Evolutionary conservation across 257 asterid species (phyloP), one percentile per base, ranked within the genome.

Genomic region (Perilla frutescens): DNA sequence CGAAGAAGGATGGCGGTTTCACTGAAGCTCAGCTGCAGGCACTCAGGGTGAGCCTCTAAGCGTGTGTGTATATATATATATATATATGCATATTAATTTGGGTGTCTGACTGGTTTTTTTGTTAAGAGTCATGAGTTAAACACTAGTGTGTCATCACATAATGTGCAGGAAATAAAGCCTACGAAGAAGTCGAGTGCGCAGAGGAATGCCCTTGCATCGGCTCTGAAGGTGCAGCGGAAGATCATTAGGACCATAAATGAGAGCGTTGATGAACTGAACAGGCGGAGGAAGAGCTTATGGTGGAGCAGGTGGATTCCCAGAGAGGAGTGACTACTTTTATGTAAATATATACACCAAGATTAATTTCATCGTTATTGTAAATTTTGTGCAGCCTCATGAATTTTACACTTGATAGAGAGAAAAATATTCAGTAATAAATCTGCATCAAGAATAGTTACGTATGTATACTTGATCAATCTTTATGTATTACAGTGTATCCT

Each of bases 221-320:
- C 90, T 11, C 96, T 92, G 31, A 87, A 92, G 47, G 61, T 85
- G 36, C 96, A 87, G 82, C 79, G 97, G 74, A 95, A 90, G 75
- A 80, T 92, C 50, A 20, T 89, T 13, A 74, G 80, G 77, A 90
- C 99, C 4, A 9, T 92, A 65, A 87, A 83, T 44, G 93, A 84
- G 77, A 92, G 88, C 32, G 84, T 90, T 0, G 96, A 85, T 77
- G 95, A 92, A 70, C 87, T 88, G 37, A 87, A 82, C 41, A 83
- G 69, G 73, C 81, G 74, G 34, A 79, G 95, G 82, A 89, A 87
- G 87, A 86, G 96, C 77, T 64, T 84, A 8, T 90, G 98, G 98
- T 92, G 97, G 98, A 92, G 87, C 85, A 69, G 85, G 69, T 90
- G 98, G 98, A 92, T 92, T 80, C 97, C 98, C 20, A 90, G 84